These are phyloP conservation scores for Triangularia verruculosa DNA, from an alignment of 2,329 filamentous ascomycete genomes.

Conservation along the genomic window DNA sequence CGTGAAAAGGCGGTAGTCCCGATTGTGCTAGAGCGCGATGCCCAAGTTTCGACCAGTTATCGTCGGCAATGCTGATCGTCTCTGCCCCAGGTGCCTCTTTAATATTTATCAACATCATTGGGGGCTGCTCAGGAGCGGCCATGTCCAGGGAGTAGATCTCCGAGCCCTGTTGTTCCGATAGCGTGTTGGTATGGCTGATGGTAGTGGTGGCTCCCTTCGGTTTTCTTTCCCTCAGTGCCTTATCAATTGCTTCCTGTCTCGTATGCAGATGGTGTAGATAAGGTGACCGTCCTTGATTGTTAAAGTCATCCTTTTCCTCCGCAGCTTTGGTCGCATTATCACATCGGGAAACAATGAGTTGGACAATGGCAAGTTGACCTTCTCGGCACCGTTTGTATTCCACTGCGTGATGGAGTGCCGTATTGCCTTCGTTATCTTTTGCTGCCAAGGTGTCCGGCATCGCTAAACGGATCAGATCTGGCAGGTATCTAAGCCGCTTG, in stretches of 20 bases:
- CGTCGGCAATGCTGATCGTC: too few species aligned
- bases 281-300: neutral
- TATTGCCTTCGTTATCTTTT: slow-evolving; percentile 9
- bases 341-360: slow-evolving; percentile 7
- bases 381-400: slow-evolving; percentile 10
- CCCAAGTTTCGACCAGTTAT: too few species aligned
- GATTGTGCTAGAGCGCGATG: neutral
- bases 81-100: neutral
- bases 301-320: neutral
- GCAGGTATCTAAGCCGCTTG: slow-evolving; percentile 13
- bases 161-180: neutral
- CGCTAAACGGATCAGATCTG: slow-evolving; percentile 1
- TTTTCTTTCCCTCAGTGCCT: neutral
- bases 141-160: too few species aligned
- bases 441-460: slow-evolving; percentile 8
- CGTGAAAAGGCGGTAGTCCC: neutral
- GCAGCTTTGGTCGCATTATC: neutral
- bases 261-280: slow-evolving; percentile 6
- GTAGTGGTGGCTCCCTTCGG: neutral
- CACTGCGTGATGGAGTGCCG: slow-evolving; percentile 12
- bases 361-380: slow-evolving; percentile 10
- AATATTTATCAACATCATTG: neutral
- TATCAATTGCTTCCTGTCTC: slow-evolving; percentile 2
- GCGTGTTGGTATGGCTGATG: neutral
- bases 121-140: neutral